Percentiles rank a stretch among this genome's conserved stretches.
These are phyloP conservation scores for Aureobasidium sp. DNA, from an alignment of 2,329 filamentous ascomycete species.

Conservation along the genomic window DNA sequence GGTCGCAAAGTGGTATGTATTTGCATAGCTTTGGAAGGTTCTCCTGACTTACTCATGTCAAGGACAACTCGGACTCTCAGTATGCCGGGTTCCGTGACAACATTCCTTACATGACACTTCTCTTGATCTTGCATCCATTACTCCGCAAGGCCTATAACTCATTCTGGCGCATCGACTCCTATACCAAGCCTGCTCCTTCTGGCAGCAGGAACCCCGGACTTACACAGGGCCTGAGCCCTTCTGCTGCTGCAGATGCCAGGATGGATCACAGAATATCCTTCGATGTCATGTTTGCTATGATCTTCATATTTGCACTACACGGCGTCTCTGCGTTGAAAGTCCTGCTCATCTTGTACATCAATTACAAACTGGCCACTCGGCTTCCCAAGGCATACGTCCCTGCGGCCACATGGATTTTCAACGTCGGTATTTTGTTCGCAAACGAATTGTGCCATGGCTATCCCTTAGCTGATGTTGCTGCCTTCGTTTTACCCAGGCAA, in stretches of 20 bases:
- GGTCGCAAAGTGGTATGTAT: slow-evolving; percentile 74
- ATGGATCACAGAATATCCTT: slow-evolving; percentile 66
- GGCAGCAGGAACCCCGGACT: slow-evolving; percentile 27
- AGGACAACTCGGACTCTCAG: slow-evolving; percentile 87
- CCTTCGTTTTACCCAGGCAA: slow-evolving; percentile 40
- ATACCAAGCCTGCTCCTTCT: slow-evolving; percentile 36
- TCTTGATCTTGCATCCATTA: slow-evolving; percentile 73
- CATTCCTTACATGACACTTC: slow-evolving; percentile 67
- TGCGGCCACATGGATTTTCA: slow-evolving; percentile 79
- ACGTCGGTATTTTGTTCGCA: slow-evolving; percentile 74
- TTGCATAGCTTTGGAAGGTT: not conserved
- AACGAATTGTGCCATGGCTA: slow-evolving; percentile 84
- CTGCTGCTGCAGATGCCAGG: slow-evolving; percentile 47
- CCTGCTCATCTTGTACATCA: slow-evolving; percentile 67
- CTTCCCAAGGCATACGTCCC: slow-evolving; percentile 67
- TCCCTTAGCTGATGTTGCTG: slow-evolving; percentile 57
- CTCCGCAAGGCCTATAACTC: slow-evolving; percentile 65
- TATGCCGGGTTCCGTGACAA: slow-evolving; percentile 81
- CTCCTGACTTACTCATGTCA: not conserved
- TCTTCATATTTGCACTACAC: slow-evolving; percentile 74
- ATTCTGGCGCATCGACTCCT: slow-evolving; percentile 37
- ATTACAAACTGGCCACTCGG: slow-evolving; percentile 69
- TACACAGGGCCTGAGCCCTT: slow-evolving; percentile 35
- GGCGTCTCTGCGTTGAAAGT: slow-evolving; percentile 82
- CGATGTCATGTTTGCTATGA: slow-evolving; percentile 70